Percentiles rank a stretch among this genome's conserved stretches.
Evolutionary conservation across 1,284 basidiomycete species (phyloP).

Genomic region (Sporisorium reilianum): DNA sequence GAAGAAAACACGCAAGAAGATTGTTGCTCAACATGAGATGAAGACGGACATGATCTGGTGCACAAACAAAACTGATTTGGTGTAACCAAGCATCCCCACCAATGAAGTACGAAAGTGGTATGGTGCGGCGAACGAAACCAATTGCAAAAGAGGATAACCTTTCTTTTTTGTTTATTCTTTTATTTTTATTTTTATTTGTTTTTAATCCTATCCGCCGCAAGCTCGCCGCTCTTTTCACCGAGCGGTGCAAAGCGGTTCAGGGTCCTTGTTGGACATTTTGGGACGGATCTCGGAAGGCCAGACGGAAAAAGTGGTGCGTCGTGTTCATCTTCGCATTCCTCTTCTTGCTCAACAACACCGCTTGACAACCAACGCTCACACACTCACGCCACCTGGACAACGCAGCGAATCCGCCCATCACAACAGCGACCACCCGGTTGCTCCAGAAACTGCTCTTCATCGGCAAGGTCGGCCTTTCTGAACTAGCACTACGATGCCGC

Average conservation of each 20-base stretch:
- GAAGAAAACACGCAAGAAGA: too few species aligned
- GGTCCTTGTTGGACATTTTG: not conserved
- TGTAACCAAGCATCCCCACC: too few species aligned
- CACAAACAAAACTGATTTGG: too few species aligned
- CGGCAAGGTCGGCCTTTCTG: not conserved
- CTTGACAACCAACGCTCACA: not conserved
- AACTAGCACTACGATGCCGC: constrained; percentile 33
- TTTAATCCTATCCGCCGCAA: not conserved
- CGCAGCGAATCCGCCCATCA: not conserved
- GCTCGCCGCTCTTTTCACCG: not conserved
- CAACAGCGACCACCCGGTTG: too few species aligned
- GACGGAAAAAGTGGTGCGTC: not conserved
- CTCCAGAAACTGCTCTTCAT: too few species aligned
- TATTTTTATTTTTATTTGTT: not conserved
- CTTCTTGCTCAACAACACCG: not conserved
- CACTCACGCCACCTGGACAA: not conserved
- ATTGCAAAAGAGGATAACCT: too few species aligned
- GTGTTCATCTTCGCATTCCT: not conserved
- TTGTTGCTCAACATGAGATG: too few species aligned
- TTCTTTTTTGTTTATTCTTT: too few species aligned
- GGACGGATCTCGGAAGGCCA: not conserved
- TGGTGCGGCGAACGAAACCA: too few species aligned
- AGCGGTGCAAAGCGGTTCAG: not conserved
- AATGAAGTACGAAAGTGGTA: too few species aligned
- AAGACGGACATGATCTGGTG: too few species aligned